Conservation (phyloP, 352 stramenopile genomes). For the Globisporangium viniferum region DNA sequence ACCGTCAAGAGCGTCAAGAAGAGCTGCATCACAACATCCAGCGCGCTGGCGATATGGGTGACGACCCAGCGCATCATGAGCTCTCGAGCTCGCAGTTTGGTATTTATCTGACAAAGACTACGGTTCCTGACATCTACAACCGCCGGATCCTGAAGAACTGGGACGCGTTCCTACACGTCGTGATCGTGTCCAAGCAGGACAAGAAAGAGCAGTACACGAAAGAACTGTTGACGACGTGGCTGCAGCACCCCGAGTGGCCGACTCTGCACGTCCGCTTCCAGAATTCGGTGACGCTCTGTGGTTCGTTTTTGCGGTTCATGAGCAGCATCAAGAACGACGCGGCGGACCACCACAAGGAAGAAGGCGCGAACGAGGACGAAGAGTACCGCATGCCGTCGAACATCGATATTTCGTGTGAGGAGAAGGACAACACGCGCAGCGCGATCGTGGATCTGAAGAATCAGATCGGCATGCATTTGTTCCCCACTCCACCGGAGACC, state of each 20-base stretch:
- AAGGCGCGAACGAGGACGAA: slow-evolving; percentile 18
- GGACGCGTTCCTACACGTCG: slow-evolving; percentile 70
- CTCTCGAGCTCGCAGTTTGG: slow-evolving; percentile 55
- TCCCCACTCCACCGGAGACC: slow-evolving; percentile 50
- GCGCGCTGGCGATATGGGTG: slow-evolving; percentile 5
- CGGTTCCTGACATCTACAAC: slow-evolving; percentile 61
- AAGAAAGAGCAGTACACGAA: slow-evolving; percentile 65
- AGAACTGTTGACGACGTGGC: slow-evolving; percentile 52
- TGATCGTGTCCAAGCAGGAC: slow-evolving; percentile 45
- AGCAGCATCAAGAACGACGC: slow-evolving; percentile 36
- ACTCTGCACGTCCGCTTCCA: slow-evolving; percentile 60
- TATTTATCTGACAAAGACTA: slow-evolving; percentile 53
- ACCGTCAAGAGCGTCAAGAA: slow-evolving; percentile 51
- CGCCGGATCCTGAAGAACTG: slow-evolving; percentile 61
- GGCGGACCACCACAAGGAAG: slow-evolving; percentile 17
- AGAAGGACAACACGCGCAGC: slow-evolving; percentile 30
- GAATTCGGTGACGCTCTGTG: slow-evolving; percentile 43
- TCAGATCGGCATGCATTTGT: slow-evolving; percentile 60
- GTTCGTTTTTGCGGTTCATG: slow-evolving; percentile 43
- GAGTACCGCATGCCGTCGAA: slow-evolving; percentile 27
- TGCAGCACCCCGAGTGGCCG: slow-evolving; percentile 59
- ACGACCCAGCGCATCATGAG: slow-evolving; percentile 18
- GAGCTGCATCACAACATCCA: slow-evolving; percentile 34
- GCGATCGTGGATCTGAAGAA: slow-evolving; percentile 61
- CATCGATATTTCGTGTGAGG: slow-evolving; percentile 56